Base-by-base conservation (phyloP, 768 basidiomycete species). In the Phallus indusiatus region DNA sequence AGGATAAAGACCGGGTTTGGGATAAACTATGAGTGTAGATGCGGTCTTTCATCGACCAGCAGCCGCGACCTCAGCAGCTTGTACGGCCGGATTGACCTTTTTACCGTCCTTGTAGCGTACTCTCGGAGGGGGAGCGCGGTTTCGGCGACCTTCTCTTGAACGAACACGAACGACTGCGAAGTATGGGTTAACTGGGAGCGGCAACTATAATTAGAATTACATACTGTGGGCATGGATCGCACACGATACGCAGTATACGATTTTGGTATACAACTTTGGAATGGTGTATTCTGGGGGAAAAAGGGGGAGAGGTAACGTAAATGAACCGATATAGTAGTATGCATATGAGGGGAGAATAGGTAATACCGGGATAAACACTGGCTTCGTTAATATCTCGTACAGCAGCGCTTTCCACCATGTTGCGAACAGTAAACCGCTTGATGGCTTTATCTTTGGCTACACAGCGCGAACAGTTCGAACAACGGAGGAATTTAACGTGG, bases 371-470 rank as follows among this genome's bases (percentile, higher is more conserved):
- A 78, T 97, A 99, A 62, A 97, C 87, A 68, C 86, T 88, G 47
- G 94, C 94, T 68, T 98, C 96, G 71, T 87, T 90, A 72, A 99
- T 89, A 78, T 99, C 96, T 64, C 94, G 82, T 66, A 97, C 91
- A 56, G 95, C 95, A 49, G 96, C 96, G 70, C 90, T 90, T 83
- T 98, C 95, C 60, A 99, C 94, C 91, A 98, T 98, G 85, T 99
- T 99, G 76, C 94, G 85, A 70, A 98, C 95, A 42, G 94, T 96
- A 84, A 95, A 95, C 55, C 96, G 83, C 80, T 96, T 96, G 87
- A 98, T 96, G 65, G 95, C 95, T 83, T 98, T 98, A 81, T 98
- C 95, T 82, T 98, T 98, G 67, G 81, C 87, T 60, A 96, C 94
- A 73, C 91, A 94, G 67, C 96, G 90, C 70, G 92, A 92, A 84